Evolutionary conservation across 306 rosid genomes (phyloP).

Genomic region (Glycine latifolia): DNA sequence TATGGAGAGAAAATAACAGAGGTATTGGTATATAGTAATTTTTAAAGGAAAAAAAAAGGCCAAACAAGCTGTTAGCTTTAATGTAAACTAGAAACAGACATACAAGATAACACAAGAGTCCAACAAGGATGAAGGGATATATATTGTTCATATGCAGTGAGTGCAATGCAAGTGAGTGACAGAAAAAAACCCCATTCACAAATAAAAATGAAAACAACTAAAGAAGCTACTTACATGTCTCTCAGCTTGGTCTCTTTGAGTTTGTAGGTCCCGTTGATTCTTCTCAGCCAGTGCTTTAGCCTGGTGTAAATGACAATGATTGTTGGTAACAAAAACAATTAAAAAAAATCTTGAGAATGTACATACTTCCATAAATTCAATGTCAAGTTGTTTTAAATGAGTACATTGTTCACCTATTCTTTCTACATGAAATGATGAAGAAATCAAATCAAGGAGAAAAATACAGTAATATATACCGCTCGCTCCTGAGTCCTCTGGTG

Average conservation of each 20-base stretch:
- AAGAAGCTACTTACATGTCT: conserved; percentile 72
- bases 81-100: conserved; percentile 23
- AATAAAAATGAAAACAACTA: conserved; percentile 14
- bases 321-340: conserved; percentile 27
- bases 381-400: conserved; percentile 13
- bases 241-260: conserved; percentile 95
- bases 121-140: conserved; percentile 2
- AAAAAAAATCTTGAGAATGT: not conserved
- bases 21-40: not conserved
- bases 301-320: conserved; percentile 52
- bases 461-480: conserved; percentile 66
- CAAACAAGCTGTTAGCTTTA: conserved; percentile 7
- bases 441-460: conserved; percentile 27
- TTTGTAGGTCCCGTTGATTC: conserved; percentile 94
- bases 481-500: conserved; percentile 89
- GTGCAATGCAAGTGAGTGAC: conserved; percentile 12
- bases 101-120: conserved; percentile 11
- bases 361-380: conserved; percentile 30
- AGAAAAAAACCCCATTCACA: not conserved
- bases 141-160: not conserved
- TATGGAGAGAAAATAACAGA: not conserved
- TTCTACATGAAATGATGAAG: conserved; percentile 38
- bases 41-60: not conserved
- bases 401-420: conserved; percentile 27
- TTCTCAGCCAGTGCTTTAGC: conserved; percentile 93